Percentiles rank a stretch among this genome's conserved stretches.
These are phyloP conservation scores for Pseudogymnoascus sp. DNA, from an alignment of 2,329 filamentous ascomycete species.

Conservation along the genomic window DNA sequence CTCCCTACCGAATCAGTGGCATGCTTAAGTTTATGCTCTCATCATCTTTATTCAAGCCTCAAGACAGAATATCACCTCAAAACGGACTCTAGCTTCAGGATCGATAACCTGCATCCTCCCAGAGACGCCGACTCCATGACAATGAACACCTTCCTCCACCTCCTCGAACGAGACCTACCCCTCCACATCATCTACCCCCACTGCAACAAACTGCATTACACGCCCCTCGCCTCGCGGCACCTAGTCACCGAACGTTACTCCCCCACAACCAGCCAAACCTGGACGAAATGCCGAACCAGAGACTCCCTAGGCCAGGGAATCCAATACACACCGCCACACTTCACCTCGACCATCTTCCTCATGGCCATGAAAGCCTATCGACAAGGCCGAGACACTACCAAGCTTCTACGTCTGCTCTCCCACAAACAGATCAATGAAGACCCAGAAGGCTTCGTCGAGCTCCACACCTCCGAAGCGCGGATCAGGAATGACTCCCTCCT, in stretches of 20 bases:
- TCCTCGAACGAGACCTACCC: conserved; percentile 14
- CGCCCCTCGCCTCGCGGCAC: conserved; percentile 6
- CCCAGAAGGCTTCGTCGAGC: background rate
- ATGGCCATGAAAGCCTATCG: conserved; percentile 17
- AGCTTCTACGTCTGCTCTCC: conserved; percentile 4
- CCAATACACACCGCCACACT: background rate
- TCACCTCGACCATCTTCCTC: conserved; percentile 13
- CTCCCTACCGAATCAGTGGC: conserved; percentile 10
- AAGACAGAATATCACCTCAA: conserved; percentile 9
- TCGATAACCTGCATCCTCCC: background rate
- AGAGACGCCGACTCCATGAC: conserved; percentile 10
- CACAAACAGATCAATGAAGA: background rate
- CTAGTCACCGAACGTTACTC: background rate
- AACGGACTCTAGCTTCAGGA: background rate
- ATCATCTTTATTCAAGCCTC: conserved; percentile 8
- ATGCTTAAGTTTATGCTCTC: conserved; percentile 10
- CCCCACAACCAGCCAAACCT: background rate
- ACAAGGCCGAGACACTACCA: conserved; percentile 7
- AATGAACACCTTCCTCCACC: conserved; percentile 8
- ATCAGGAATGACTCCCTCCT: conserved; percentile 13
- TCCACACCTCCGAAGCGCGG: conserved; percentile 7
- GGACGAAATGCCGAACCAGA: conserved; percentile 8
- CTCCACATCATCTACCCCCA: conserved; percentile 11
- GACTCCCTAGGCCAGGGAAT: background rate
- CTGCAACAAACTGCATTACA: conserved; percentile 14